Evolutionary conservation across 179 eudicot genomes (phyloP).

Genomic region (Carnegiea gigantea): DNA sequence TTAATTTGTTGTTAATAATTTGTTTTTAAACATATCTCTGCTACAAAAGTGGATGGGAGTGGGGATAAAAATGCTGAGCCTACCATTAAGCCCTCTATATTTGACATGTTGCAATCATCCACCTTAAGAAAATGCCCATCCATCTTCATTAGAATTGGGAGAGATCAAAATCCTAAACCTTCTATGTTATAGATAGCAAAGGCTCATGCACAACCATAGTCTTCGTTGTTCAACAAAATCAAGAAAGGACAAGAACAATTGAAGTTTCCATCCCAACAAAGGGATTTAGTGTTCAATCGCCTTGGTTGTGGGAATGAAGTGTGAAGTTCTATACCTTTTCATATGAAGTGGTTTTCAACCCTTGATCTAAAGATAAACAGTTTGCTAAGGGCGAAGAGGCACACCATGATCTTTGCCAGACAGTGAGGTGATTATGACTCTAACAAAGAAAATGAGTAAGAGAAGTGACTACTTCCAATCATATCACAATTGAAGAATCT

Average conservation of each 20-base stretch:
- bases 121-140: no score
- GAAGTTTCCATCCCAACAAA: not conserved
- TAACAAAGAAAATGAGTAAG: not conserved
- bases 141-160: no score
- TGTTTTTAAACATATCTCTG: not conserved
- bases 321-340: not conserved
- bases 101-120: not conserved
- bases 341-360: not conserved
- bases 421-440: not conserved
- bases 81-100: not conserved
- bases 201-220: no score
- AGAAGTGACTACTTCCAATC: not conserved
- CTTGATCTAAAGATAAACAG: not conserved
- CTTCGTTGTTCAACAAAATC: no score
- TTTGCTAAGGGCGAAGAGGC: not conserved
- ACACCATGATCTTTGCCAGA: not conserved
- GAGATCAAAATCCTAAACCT: no score
- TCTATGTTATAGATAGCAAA: no score
- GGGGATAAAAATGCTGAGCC: not conserved
- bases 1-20: no score
- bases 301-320: not conserved
- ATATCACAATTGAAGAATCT: not conserved
- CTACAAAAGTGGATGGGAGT: not conserved
- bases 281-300: not conserved
- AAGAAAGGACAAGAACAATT: no score